A percentile compares a stretch with the other conserved stretches of the same genome.
Evolutionary conservation across 2,329 filamentous ascomycete genomes (phyloP).

Genomic region (Cercospora zeina): DNA sequence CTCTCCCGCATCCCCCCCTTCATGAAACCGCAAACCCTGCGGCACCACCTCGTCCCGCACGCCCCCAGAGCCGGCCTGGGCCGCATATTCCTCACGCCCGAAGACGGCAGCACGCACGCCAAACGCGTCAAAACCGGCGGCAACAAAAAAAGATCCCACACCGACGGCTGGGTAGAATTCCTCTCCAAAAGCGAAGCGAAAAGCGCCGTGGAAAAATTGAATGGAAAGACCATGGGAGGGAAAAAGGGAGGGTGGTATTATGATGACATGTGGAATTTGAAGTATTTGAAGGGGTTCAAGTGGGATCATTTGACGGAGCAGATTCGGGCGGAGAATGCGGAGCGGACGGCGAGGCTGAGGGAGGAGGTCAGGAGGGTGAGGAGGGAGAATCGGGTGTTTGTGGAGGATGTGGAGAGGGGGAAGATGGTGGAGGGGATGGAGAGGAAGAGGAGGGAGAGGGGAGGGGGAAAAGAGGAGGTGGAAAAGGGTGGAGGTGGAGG

Average conservation of each 20-base stretch:
- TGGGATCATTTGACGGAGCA: slow-evolving; percentile 72
- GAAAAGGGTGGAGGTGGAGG: slow-evolving; percentile 22
- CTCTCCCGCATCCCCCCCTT: slow-evolving; percentile 82
- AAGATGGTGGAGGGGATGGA: slow-evolving; percentile 76
- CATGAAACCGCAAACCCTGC: slow-evolving; percentile 79
- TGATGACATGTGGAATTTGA: slow-evolving; percentile 82
- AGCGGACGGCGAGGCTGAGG: slow-evolving; percentile 71
- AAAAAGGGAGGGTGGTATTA: slow-evolving; percentile 82
- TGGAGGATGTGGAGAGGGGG: slow-evolving; percentile 73
- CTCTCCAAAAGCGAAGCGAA: slow-evolving; percentile 74
- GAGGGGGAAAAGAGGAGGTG: slow-evolving; percentile 41
- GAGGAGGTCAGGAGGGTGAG: slow-evolving; percentile 74
- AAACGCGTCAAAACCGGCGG: slow-evolving; percentile 70
- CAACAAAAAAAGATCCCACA: slow-evolving; percentile 80
- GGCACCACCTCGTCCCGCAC: slow-evolving; percentile 72
- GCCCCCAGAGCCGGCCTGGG: slow-evolving; percentile 62
- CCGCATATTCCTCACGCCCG: slow-evolving; percentile 76
- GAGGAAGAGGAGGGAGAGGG: slow-evolving; percentile 58
- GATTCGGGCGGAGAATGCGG: slow-evolving; percentile 78
- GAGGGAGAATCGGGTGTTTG: slow-evolving; percentile 78
- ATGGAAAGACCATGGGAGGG: slow-evolving; percentile 75
- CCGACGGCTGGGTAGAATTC: slow-evolving; percentile 87
- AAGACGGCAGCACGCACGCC: slow-evolving; percentile 66
- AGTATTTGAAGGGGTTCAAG: slow-evolving; percentile 81
- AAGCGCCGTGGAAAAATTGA: slow-evolving; percentile 71